phyloP scores from a whole-genome alignment of 257 asterid genomes.

The Solanum pinnatisectum region DNA sequence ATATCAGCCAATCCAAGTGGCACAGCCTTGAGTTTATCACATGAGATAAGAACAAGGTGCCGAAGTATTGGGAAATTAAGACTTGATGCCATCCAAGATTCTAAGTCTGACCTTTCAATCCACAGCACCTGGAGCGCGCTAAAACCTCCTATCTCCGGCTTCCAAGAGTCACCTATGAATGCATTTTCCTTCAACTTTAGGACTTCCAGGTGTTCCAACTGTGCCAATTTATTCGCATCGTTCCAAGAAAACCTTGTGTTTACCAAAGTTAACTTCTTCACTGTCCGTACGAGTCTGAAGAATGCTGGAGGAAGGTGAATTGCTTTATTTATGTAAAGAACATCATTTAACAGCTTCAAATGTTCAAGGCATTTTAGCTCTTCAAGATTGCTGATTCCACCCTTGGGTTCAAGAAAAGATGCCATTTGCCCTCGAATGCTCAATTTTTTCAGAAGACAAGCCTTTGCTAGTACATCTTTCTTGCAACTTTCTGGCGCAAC shows the following conservation, averaged over 20 bases:
- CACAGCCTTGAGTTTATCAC: not conserved
- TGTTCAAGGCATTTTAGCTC: conserved; percentile 32
- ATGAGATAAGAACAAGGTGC: not conserved
- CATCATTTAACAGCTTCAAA: conserved; percentile 35
- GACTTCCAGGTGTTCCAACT: conserved; percentile 34
- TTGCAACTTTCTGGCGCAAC: conserved; percentile 60
- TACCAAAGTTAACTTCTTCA: conserved; percentile 41
- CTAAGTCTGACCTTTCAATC: not conserved
- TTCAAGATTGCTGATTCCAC: conserved; percentile 25
- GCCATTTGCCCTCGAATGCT: conserved; percentile 43
- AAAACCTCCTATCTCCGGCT: not conserved
- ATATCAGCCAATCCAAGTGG: not conserved
- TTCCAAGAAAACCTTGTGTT: conserved; percentile 40
- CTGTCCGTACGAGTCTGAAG: conserved; percentile 35
- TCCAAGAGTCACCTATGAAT: not conserved
- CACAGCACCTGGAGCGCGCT: not conserved
- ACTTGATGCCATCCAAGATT: not conserved
- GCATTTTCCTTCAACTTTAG: conserved; percentile 23
- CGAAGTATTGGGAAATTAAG: not conserved
- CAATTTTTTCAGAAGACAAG: conserved; percentile 36
- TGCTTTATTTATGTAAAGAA: conserved; percentile 7
- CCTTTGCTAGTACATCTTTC: conserved; percentile 34
- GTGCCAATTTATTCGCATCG: conserved; percentile 34
- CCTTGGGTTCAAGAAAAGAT: conserved; percentile 19
- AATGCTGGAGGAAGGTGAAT: conserved; percentile 24